Base-by-base conservation (phyloP, 139 green algal genomes). In the Astrephomene gubernaculifera region DNA sequence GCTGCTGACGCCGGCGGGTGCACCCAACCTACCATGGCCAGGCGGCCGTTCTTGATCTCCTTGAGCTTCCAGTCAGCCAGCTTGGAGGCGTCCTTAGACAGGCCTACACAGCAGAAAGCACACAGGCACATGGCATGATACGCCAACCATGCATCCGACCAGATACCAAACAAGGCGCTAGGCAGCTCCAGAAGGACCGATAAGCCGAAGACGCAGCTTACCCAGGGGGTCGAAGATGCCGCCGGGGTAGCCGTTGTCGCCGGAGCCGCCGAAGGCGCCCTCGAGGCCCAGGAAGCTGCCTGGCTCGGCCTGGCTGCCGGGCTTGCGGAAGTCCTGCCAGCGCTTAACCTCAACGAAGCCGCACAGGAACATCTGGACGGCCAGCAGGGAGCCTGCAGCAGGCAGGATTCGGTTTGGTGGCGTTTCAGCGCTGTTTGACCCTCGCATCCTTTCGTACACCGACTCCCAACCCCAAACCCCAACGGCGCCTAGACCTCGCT, bases 261-360 rank as follows among this genome's bases (percentile, higher is more conserved):
- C 90, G 25, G 83, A 90, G 85, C 93, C 92, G 71, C 89, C 92
- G 69, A 97, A 92, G 14, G 85, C 43, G 60, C 38, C 35, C 92
- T 97, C 94, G 71, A 96, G 91, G 86, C 94, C 94, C 49, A 94
- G 75, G 91, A 95, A 95, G 76, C 67, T 87, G 87, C 91, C 90
- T 9, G 70, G 25, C 92, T 94, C 90, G 33, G 68, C 91, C 91
- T 95, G 92, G 85, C 91, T 95, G 70, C 90, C 87, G 19, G 94
- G 96, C 90, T 98, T 98, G 49, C 89, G 88, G 81, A 98, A 94
- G 91, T 98, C 95, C 90, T 94, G 57, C 91, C 89, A 95, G 65
- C 96, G 90, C 93, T 97, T 97, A 70, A 86, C 87, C 95, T 98
- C 96, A 72, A 96, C 95, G 85, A 96, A 98, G 89, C 93, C 90